Base-by-base conservation (phyloP, 129 eudicot species). In the Helianthus tuberosus region DNA sequence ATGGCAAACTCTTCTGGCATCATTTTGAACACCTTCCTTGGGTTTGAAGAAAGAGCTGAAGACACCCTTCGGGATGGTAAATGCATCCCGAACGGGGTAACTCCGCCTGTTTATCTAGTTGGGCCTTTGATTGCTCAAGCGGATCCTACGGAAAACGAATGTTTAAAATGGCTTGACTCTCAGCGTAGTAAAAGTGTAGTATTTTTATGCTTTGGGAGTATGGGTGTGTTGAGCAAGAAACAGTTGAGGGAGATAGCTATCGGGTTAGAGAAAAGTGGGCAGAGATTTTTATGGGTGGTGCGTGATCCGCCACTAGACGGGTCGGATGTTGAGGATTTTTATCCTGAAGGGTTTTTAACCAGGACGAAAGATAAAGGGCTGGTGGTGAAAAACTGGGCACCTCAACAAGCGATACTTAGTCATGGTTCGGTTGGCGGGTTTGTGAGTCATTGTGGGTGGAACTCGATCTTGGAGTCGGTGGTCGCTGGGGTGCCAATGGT, bases 201-300 rank as follows among this genome's bases (percentile, higher is more conserved):
- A 69, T 91, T 85, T 68, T 63, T 91, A 25, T 82, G 94, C 16
- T 88, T 91, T 53, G 97, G 89, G 47, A 84, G 97, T 47, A 17
- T 59, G 81, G 94, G 97, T 3, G n/a, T 75, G 65, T 82, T 88
- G 8, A 57, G 72, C 5, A 74, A 47, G 7, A 65, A 77, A 5
- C 94, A 88, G 41, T 43, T 86, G 43, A 72, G 47, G 52, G 97
- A 91, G 41, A 84, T 85, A 46, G 94, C 91, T 1, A 47, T 49
- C 5, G 89, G 91, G 29, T 76, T 89, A 54, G 86, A 79, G 73
- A 82, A 13, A 46, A 74, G 91, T 8, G 84, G 64, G 17, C 84
- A 79, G 8, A 79, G 85, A 52, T 88, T 88, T 46, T 77, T 88
- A 71, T 88, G 94, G 90, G 87, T 81, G 59, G 88, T 88, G 32